A percentile compares a stretch with the other conserved stretches of the same genome.
Conservation (phyloP, 1,139 yeast genomes). For the Meyerozyma carpophila region DNA sequence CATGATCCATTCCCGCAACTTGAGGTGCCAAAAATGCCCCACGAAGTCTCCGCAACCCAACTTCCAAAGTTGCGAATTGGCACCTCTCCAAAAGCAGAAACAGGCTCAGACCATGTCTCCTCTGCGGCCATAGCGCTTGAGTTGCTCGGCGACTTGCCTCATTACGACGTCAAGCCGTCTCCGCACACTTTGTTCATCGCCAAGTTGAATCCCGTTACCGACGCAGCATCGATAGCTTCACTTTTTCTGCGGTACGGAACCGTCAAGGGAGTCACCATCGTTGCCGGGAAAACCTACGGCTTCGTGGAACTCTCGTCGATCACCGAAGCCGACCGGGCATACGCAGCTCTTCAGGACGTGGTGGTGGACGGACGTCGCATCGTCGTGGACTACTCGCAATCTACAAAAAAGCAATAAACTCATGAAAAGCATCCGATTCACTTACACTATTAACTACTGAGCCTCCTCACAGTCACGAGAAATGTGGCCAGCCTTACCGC, state of each 20-base stretch:
- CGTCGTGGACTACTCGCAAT: conserved; percentile 66
- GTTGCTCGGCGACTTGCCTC: conserved; percentile 60
- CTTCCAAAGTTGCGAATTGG: conserved; percentile 7
- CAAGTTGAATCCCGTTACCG: conserved; percentile 56
- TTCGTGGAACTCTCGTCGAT: conserved; percentile 51
- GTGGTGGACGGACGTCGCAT: conserved; percentile 57
- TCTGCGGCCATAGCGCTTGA: conserved; percentile 57
- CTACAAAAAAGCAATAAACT: conserved; percentile 17
- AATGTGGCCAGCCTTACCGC: conserved; percentile 33
- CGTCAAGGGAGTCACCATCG: conserved; percentile 18
- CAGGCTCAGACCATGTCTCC: conserved; percentile 26
- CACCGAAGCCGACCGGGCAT: conserved; percentile 54
- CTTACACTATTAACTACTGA: background rate
- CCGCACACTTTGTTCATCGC: conserved; percentile 61
- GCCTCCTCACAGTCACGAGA: conserved; percentile 26
- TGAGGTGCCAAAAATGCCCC: background rate
- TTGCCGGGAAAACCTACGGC: conserved; percentile 54
- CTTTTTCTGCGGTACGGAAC: conserved; percentile 59
- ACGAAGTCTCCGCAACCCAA: conserved; percentile 6
- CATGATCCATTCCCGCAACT: conserved; percentile 47
- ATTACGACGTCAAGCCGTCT: conserved; percentile 53
- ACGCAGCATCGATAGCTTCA: conserved; percentile 45
- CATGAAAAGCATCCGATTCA: background rate
- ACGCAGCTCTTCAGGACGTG: conserved; percentile 43
- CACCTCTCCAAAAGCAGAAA: conserved; percentile 15